A percentile compares a stretch with the other conserved stretches of the same genome.
These are phyloP conservation scores for Cladosporium phlei DNA, from an alignment of 2,329 filamentous ascomycete species.

Conservation along the genomic window DNA sequence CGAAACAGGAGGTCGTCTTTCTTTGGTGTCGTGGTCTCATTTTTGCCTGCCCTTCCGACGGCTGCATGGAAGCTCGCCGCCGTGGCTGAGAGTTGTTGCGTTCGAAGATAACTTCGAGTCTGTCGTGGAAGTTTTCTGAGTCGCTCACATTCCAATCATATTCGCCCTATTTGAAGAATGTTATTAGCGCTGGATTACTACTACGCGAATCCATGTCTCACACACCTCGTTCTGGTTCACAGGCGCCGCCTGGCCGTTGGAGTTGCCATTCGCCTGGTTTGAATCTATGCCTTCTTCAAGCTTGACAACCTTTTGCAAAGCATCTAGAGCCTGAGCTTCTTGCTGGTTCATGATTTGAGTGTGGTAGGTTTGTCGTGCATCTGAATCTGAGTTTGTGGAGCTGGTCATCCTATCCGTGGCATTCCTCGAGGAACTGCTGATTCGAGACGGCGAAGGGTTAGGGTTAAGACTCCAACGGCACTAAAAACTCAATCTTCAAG, in stretches of 20 bases:
- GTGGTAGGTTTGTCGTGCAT: background rate
- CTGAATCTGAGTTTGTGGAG: no score
- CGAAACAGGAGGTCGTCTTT: conserved; percentile 53
- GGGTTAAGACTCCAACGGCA: no score
- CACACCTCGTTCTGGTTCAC: conserved; percentile 14
- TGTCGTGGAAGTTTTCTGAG: conserved; percentile 26
- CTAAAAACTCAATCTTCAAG: no score
- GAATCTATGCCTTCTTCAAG: background rate
- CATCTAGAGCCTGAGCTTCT: background rate
- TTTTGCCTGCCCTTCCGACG: background rate
- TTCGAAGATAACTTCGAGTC: conserved; percentile 53
- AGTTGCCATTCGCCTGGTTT: background rate
- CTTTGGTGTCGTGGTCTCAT: conserved; percentile 22
- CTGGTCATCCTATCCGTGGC: no score
- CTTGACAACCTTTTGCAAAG: background rate
- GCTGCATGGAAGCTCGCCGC: conserved; percentile 54
- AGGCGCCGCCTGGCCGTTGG: background rate
- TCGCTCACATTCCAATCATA: conserved; percentile 20
- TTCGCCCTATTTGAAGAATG: conserved; percentile 1
- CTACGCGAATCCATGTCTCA: background rate
- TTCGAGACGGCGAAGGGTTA: no score
- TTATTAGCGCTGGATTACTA: no score
- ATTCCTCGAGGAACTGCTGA: no score
- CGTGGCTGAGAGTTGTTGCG: conserved; percentile 45
- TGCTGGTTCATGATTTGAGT: background rate